Evolutionary conservation across 2,329 filamentous ascomycete genomes (phyloP).

Genomic region (Penicillium sumatraense): DNA sequence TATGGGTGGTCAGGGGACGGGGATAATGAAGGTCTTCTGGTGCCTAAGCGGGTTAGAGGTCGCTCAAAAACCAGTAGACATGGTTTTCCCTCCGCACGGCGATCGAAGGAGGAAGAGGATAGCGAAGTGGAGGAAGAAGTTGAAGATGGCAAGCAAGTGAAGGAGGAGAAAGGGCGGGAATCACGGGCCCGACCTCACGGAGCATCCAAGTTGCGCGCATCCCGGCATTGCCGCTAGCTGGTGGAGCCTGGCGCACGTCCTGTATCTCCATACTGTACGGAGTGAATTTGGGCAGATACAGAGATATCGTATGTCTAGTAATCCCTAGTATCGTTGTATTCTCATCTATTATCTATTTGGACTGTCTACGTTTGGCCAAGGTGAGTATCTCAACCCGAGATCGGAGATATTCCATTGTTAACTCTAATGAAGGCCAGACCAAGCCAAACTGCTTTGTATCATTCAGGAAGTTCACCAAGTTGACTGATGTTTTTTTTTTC

Average conservation of each 20-base stretch:
- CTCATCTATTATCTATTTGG: no score
- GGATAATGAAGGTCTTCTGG: not conserved
- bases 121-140: conserved; percentile 3
- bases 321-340: no score
- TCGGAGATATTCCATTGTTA: no score
- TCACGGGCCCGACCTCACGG: conserved; percentile 18
- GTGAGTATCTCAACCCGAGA: no score
- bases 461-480: no score
- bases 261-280: conserved; percentile 13
- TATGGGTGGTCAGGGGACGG: not conserved
- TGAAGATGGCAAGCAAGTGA: conserved; percentile 2
- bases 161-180: conserved; percentile 19
- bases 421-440: no score
- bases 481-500: no score
- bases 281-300: no score
- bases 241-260: conserved; percentile 23
- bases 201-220: conserved; percentile 8
- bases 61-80: conserved; percentile 8
- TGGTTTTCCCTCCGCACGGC: conserved; percentile 7
- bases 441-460: no score
- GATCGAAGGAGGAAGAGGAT: not conserved
- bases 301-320: no score
- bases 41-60: not conserved
- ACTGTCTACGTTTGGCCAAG: no score
- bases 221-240: conserved; percentile 26